Evolutionary conservation across 768 basidiomycete genomes (phyloP), one percentile per base, ranked within the genome.

Genomic region (Pholiota molesta): DNA sequence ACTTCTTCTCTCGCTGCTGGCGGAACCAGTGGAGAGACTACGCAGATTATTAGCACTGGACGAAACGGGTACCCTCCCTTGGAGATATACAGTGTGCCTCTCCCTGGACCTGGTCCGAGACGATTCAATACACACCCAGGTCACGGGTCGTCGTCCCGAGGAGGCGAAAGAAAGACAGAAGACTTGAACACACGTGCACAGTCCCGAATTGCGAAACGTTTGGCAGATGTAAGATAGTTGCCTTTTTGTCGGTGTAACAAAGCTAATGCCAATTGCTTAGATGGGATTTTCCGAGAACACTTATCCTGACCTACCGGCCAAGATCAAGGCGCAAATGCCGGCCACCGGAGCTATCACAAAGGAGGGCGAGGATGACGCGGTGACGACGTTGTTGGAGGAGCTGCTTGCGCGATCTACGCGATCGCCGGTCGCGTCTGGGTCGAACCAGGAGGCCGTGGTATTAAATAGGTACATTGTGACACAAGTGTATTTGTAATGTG

Each of bases 251-350:
- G 35, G 44, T 51, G 35, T 58, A 37, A 16, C 51, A 6, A 42
- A 17, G 37, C 67, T 69, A 31, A 31, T 31, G 19, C 68, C 57
- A 61, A 44, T 65, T 5, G 54, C 14, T 37, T 37, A 91, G 90
- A 91, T 91, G 90, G 90, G 90, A n/a, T 90, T 91, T 65, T 86
- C 84, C 11, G 79, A 86, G 59, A 75, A 75, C 52, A 78, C 80
- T 17, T 80, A 87, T 71, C 86, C 88, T 39, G 77, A 76, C 26
- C 72, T 90, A 62, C 74, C 75, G 5, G 72, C 71, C 0, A 85
- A 80, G 69, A 81, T 91, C 64, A 79, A 77, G 69, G 73, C 77
- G 17, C 80, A 83, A 65, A 65, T 90, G 61, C 81, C 80, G 11
- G 60, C 62, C n/a, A 76, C 74, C 61, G 77, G 76, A 28, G 63